A percentile compares a stretch with the other conserved stretches of the same genome.
Evolutionary conservation across 2,329 filamentous ascomycete genomes (phyloP).

Genomic region (Nemania abortiva): DNA sequence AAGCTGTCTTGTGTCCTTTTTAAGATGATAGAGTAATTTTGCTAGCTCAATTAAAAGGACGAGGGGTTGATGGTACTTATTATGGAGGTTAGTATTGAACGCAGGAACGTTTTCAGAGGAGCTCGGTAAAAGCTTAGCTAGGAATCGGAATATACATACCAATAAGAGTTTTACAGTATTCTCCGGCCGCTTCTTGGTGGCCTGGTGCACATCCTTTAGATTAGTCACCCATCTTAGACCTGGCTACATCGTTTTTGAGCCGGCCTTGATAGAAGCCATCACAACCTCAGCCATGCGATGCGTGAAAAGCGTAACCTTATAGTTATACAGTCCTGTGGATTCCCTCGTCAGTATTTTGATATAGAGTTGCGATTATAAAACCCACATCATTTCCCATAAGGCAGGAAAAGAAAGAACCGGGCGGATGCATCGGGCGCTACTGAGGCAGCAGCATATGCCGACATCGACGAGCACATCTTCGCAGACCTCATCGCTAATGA

Average conservation of each 20-base stretch:
- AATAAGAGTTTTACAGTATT: constrained; percentile 34
- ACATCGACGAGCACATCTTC: constrained; percentile 37
- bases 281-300: constrained; percentile 38
- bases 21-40: too few species aligned
- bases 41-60: too few species aligned
- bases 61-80: too few species aligned
- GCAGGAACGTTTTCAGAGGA: too few species aligned
- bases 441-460: constrained; percentile 26
- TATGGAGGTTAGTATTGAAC: too few species aligned
- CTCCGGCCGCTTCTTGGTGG: constrained; percentile 27
- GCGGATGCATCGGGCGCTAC: constrained; percentile 28
- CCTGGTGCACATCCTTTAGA: constrained; percentile 4
- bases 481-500: constrained; percentile 31
- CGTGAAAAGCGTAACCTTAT: constrained; percentile 31
- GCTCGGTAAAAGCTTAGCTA: too few species aligned
- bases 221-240: constrained; percentile 37
- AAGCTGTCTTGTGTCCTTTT: too few species aligned
- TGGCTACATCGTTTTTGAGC: constrained; percentile 29
- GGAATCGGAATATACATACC: too few species aligned
- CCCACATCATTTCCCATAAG: constrained; percentile 13
- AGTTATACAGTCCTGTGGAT: constrained; percentile 15
- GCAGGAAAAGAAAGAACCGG: constrained; percentile 35
- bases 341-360: too few species aligned
- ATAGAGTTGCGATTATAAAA: constrained; percentile 49
- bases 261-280: constrained; percentile 26